Conservation (phyloP, 306 rosid species). For the Alnus rubra region DNA sequence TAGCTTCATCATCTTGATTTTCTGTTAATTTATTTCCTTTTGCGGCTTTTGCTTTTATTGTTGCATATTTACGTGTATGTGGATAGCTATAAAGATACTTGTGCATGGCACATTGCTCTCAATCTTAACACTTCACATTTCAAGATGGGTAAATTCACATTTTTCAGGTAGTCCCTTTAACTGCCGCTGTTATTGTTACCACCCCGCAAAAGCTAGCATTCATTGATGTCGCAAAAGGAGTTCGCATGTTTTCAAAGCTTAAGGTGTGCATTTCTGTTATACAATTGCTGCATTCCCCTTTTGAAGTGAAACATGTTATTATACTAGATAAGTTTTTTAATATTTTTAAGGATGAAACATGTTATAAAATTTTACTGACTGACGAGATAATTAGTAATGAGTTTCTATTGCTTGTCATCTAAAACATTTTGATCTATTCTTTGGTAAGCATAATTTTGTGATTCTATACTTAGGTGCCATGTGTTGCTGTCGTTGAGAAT, state of each 20-base stretch:
- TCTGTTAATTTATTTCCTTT: constrained; percentile 10
- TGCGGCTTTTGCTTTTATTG: background rate
- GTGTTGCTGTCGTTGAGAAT: constrained; percentile 97
- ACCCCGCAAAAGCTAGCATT: constrained; percentile 97
- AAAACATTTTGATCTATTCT: background rate
- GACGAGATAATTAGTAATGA: constrained; percentile 6
- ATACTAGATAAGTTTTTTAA: background rate
- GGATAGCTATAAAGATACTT: background rate
- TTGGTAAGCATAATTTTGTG: background rate
- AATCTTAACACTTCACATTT: constrained; percentile 10
- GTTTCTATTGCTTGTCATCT: constrained; percentile 25
- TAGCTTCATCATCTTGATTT: background rate
- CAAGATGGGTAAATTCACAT: constrained; percentile 32
- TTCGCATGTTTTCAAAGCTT: constrained; percentile 97
- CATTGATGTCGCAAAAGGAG: constrained; percentile 99
- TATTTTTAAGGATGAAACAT: background rate
- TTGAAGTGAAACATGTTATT: constrained; percentile 3
- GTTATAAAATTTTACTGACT: background rate
- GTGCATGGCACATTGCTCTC: background rate
- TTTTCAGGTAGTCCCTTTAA: constrained; percentile 81
- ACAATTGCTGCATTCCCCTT: constrained; percentile 12
- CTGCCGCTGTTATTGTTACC: constrained; percentile 96
- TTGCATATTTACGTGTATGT: background rate
- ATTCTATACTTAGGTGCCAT: constrained; percentile 71
- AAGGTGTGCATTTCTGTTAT: constrained; percentile 56